Percentiles rank a stretch among this genome's conserved stretches.
Evolutionary conservation across 805 yeast species (phyloP).

Genomic region (Candida ovalis): DNA sequence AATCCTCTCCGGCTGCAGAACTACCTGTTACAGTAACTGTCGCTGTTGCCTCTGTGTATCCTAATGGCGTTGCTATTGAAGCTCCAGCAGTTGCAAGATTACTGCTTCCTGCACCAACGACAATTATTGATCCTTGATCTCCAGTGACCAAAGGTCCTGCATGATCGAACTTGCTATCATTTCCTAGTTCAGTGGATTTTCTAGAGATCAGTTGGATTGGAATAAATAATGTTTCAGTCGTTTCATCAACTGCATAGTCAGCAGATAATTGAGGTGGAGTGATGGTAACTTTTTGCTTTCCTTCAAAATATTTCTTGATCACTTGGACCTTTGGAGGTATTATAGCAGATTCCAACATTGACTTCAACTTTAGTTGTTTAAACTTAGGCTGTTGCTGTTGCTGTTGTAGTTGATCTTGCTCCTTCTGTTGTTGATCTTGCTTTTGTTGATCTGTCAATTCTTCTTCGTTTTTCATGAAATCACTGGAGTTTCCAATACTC

Average conservation of each 20-base stretch:
- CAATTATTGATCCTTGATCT: neutral
- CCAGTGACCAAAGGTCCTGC: neutral
- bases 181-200: neutral
- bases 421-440: conserved; percentile 3
- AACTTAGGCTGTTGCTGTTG: conserved; percentile 11
- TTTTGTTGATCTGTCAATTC: neutral
- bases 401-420: neutral
- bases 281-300: neutral
- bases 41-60: neutral
- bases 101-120: neutral
- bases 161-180: neutral
- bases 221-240: conserved; percentile 8
- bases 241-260: neutral
- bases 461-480: neutral
- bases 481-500: neutral
- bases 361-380: conserved; percentile 6
- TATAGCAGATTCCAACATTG: conserved; percentile 14
- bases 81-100: neutral
- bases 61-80: neutral
- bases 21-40: conserved; percentile 1
- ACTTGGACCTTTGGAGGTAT: conserved; percentile 22
- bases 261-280: neutral
- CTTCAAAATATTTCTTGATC: conserved; percentile 15
- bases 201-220: conserved; percentile 13
- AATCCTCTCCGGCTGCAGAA: conserved; percentile 4